Evolutionary conservation across 805 yeast genomes (phyloP), one percentile per base, ranked within the genome.

Genomic region (Groenewaldozyma salmanticensis): DNA sequence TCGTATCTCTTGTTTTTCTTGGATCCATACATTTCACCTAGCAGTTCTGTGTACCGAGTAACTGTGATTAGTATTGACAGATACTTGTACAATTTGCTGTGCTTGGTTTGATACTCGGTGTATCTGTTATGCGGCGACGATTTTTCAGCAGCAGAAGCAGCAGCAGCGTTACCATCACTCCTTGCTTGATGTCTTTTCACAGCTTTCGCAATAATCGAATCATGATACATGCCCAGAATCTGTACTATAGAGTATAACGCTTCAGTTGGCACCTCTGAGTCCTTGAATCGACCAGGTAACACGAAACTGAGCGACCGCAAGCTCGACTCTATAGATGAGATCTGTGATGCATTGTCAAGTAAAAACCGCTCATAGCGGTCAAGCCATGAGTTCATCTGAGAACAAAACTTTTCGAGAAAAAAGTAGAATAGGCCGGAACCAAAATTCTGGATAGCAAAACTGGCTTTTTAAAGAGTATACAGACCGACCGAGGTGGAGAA

Each of bases 221-320:
- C 64, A 41, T 64, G 67, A 45, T 62, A 65, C 18, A 60, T 32
- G 11, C 62, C 63, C 24, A 65, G 42, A 5, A 65, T 50, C 40
- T 60, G 57, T n/a, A 63, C 48, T 4, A 46, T 35, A 5, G 66
- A 52, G 22, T 52, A 60, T 5, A 54, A 35, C 13, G 57, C 52
- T 48, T 65, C 70, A 3, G 66, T 44, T 4, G 57, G 58, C 17
- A 65, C 46, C 47, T 65, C 70, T 24, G 59, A 61, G 18, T 64
- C 59, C 31, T 64, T 55, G 45, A 58, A 58, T 39, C 63, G 61
- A 4, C 68, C 66, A 1, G 70, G 69, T 9, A 61, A 45, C 27
- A 66, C 46, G 40, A 58, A 57, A 7, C 60, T 53, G 24, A 66
- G 46, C 27, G 63, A 52, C 27, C 59, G 51, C 13, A 64, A 43